Base-by-base conservation (phyloP, 1,139 yeast species). In the Suzukiozyma palmioleophila region DNA sequence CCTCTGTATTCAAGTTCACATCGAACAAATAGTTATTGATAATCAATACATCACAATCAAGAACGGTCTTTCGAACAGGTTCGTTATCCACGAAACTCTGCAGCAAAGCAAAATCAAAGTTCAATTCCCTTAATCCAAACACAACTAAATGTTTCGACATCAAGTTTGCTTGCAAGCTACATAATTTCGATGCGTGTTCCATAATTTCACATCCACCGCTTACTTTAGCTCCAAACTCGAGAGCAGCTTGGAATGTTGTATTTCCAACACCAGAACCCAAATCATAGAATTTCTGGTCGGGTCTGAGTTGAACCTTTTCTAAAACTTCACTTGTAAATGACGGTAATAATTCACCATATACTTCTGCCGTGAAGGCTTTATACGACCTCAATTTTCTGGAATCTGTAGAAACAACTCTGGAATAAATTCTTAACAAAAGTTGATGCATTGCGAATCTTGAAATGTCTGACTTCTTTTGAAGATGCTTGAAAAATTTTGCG, bases 211-310 rank as follows among this genome's bases (percentile, higher is more conserved):
- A 86, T 0, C 97, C 97, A 53, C 87, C 88, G 58, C 95, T 81
- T 6, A 57, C 50, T 38, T 69, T 68, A 43, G 90, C 86, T 1
- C 96, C 96, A 57, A 79, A 81, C 52, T 89, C 96, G 24, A 89
- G 62, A 0, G 96, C 89, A 0, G 96, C 95, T 58, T 89, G 97
- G 38, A 89, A 73, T 0, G 86, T 84, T 40, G 96, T 87, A 54
- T 89, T 89, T 0, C 96, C 97, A 3, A 90, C 97, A 5, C 97
- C 97, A 0, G 95, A 87, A 0, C 97, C 97, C 29, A 90, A 67
- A 59, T 86, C 97, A 45, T 89, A 80, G 53, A 88, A 89, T 18
- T 70, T 75, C 38, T 78, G 76, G 1, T 61, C 60, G 1, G 80
- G 71, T 26, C 63, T 59, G 37, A 88, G 64, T 1, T 69, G 71